Base-by-base conservation (phyloP, 2,329 filamentous ascomycete genomes). In the Diaporthe velutina region DNA sequence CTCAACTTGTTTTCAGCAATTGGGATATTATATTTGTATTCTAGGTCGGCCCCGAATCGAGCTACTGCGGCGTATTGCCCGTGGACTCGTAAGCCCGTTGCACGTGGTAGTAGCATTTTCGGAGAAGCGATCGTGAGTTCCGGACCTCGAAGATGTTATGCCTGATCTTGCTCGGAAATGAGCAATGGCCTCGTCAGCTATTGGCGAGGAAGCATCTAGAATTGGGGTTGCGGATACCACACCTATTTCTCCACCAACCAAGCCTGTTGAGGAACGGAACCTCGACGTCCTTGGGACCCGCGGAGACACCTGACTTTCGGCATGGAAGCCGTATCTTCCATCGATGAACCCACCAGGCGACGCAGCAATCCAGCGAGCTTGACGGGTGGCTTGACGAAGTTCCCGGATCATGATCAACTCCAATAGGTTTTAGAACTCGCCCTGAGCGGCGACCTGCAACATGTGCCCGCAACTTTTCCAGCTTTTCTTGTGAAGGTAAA, bases 211-310 rank as follows among this genome's bases (percentile, higher is more conserved):
- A 5, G n/a, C 5, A 22, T 38, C 64, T 30, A 45, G 52, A 13
- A 35, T 48, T 71, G 68, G 57, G 70, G 70, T 54, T 33, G 45
- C 57, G 17, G 17, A 54, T 48, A 71, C 40, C 42, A 30, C 19
- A 25, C 42, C 28, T 38, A 66, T 74, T 75, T 75, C 66, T 75
- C 74, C 74, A 75, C 74, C 74, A 75, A 75, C 74, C 74, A 75
- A 15, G 35, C 60, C 52, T 10, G 45, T 64, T 57, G 38, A 57
- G 57, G 50, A 66, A 67, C 73, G 73, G 73, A 68, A 60, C n/a
- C 52, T 58, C 52, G 38, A 40, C 42, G 40, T 55, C 70, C 70
- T 61, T 68, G 38, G n/a, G 45, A 38, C 35, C 38, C 19, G 15
- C 55, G 52, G 57, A 10, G 57, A 40, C 71, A 73, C 33, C 71